Base-by-base conservation (phyloP, 208 protist species). In the Acanthamoeba divionensis region DNA sequence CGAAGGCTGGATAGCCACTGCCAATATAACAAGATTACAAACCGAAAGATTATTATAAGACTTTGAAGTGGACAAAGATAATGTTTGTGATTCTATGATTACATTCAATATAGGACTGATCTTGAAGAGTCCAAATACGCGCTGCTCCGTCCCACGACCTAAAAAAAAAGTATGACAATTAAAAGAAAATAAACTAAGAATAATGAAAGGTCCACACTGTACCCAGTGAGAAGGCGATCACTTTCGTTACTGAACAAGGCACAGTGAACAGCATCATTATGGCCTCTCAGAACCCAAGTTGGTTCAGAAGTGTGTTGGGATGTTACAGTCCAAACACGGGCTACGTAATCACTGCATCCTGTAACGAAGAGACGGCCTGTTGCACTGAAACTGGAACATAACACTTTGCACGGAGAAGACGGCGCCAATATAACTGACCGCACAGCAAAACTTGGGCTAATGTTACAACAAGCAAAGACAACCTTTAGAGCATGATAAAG, bases 91-190 rank as follows among this genome's bases (percentile, higher is more conserved):
- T n/a, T n/a, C n/a, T n/a, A n/a, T 60, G n/a, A 18, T 18, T 60
- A 60, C 52, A 60, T n/a, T 60, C 52, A 24, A 60, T n/a, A 60
- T 24, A 60, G 52, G 52, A 60, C 18, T n/a, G 18, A n/a, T 60
- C 52, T 24, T 60, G 18, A n/a, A 18, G n/a, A 18, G 52, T 60
- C 52, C 52, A 60, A 24, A 60, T n/a, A 24, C 52, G 18, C n/a
- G 52, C 52, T 60, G 52, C 33, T 6, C 79, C 79, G 36, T 88
- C 79, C 79, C 79, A 88, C 26, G 79, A 88, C 0, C 79, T 88
- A n/a, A n/a, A n/a, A n/a, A n/a, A n/a, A n/a, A n/a, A n/a, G n/a
- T n/a, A n/a, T n/a, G n/a, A n/a, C n/a, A n/a, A n/a, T n/a, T n/a
- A n/a, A n/a, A n/a, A n/a, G n/a, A n/a, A n/a, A n/a, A n/a, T n/a